Conservation (phyloP, 768 basidiomycete genomes). For the Auriculariales sp. region DNA sequence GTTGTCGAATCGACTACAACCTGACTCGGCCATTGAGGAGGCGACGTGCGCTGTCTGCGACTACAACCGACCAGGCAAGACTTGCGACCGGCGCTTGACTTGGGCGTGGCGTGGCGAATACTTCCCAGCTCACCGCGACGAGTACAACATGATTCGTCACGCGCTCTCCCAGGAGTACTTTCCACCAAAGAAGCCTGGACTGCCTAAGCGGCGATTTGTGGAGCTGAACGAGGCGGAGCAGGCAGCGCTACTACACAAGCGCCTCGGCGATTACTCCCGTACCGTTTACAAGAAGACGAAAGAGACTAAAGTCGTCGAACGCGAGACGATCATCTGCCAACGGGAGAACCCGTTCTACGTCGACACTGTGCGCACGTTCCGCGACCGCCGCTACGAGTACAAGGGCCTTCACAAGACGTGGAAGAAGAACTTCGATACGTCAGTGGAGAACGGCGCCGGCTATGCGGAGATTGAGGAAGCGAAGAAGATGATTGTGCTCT, state of each 20-base stretch:
- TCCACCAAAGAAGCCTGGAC: constrained; percentile 63
- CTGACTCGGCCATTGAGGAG: constrained; percentile 95
- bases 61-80: constrained; percentile 91
- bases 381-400: constrained; percentile 97
- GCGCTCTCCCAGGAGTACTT: constrained; percentile 91
- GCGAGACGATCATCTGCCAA: constrained; percentile 93
- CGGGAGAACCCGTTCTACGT: constrained; percentile 98
- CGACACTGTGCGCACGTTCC: constrained; percentile 91
- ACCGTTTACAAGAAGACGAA: constrained; percentile 98
- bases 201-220: constrained; percentile 61
- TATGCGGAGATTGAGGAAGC: constrained; percentile 89
- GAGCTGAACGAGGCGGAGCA: constrained; percentile 80
- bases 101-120: constrained; percentile 99
- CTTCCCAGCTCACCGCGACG: constrained; percentile 93
- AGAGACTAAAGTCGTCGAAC: constrained; percentile 88
- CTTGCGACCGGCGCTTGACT: constrained; percentile 81
- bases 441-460: constrained; percentile 48
- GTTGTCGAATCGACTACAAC: constrained; percentile 97
- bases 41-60: constrained; percentile 96
- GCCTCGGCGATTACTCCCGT: constrained; percentile 93
- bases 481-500: constrained; percentile 96
- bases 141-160: constrained; percentile 97
- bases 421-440: constrained; percentile 92
- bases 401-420: constrained; percentile 97
- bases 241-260: constrained; percentile 85